Conservation (phyloP, 352 stramenopile genomes). For the Globisporangium viniferum region DNA sequence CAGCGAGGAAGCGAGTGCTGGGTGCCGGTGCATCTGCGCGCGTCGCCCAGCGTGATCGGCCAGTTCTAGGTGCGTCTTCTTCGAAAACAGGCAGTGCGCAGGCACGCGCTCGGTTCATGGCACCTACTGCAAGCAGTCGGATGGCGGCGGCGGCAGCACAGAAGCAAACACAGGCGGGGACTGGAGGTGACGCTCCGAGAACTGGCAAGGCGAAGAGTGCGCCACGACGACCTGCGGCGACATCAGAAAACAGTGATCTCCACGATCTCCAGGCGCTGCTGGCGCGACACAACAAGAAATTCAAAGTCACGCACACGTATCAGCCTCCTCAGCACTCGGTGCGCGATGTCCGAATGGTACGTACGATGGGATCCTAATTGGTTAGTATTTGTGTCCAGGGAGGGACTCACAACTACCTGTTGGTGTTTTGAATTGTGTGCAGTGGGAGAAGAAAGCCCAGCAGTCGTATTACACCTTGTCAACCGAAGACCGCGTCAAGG, state of each 20-base stretch:
- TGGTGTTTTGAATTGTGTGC: conserved; percentile 7
- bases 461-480: conserved; percentile 74
- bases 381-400: background rate
- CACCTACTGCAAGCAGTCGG: conserved; percentile 14
- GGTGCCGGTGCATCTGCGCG: background rate
- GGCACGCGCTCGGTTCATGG: conserved; percentile 15
- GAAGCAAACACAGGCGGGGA: background rate
- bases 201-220: conserved; percentile 7
- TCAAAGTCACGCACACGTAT: conserved; percentile 69
- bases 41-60: background rate
- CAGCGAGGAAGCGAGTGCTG: background rate
- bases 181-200: background rate
- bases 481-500: conserved; percentile 46
- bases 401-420: background rate
- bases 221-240: background rate
- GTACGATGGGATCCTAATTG: background rate
- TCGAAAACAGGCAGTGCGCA: background rate
- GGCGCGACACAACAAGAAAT: conserved; percentile 76
- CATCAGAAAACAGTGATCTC: conserved; percentile 20
- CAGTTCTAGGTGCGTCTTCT: background rate
- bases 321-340: conserved; percentile 77
- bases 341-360: conserved; percentile 65
- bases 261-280: conserved; percentile 53
- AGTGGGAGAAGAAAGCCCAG: conserved; percentile 72
- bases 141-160: conserved; percentile 8